A percentile compares a stretch with the other conserved stretches of the same genome.
Evolutionary conservation across 441 rosid genomes (phyloP).

Genomic region (Gossypium aridum): DNA sequence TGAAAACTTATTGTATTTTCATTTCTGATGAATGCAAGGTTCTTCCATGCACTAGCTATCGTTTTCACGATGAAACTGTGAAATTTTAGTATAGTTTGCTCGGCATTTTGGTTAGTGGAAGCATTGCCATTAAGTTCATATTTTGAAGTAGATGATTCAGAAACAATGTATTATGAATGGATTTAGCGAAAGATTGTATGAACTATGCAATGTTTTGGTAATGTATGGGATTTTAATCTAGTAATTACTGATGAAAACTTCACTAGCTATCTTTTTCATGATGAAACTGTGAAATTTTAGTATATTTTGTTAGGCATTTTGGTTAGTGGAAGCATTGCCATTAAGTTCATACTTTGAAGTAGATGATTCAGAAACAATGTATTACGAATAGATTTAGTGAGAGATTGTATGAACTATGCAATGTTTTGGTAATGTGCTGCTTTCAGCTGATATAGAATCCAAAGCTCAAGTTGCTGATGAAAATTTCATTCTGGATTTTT

Average conservation of each 20-base stretch:
- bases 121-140: not conserved
- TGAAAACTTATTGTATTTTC: not conserved
- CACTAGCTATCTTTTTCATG: not conserved
- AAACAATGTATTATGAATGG: not conserved
- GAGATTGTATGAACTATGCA: not conserved
- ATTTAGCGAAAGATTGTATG: not conserved
- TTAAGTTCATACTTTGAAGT: not conserved
- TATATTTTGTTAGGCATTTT: not conserved
- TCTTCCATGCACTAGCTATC: not conserved
- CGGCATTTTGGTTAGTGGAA: not conserved
- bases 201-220: not conserved
- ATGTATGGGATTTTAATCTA: not conserved
- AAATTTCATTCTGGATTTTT: not conserved
- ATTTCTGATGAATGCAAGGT: not conserved
- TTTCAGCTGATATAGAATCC: not conserved
- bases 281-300: not conserved
- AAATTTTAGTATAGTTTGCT: not conserved
- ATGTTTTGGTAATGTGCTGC: not conserved
- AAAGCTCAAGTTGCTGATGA: not conserved
- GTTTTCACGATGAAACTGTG: not conserved
- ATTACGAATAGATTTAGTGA: not conserved
- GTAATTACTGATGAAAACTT: not conserved
- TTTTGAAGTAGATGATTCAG: not conserved
- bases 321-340: not conserved
- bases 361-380: not conserved